Conservation (phyloP, 352 stramenopile species). For the Stephanocyclus meneghinianus region DNA sequence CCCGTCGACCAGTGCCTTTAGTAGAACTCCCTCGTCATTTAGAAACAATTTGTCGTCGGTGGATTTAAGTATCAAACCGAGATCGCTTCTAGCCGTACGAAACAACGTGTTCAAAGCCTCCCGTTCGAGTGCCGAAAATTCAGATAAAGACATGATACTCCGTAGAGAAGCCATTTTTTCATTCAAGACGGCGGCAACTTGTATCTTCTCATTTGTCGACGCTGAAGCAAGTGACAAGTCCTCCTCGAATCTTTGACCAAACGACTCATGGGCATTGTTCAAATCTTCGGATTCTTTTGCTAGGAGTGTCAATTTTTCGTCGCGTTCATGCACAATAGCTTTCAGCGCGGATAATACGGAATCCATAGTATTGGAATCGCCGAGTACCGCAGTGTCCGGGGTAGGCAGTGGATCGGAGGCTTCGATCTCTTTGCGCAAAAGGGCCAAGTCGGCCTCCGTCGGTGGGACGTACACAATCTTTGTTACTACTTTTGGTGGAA, state of each 20-base stretch:
- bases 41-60: neutral
- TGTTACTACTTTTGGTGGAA: conserved; percentile 9
- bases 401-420: conserved; percentile 19
- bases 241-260: conserved; percentile 23
- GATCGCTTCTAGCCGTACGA: conserved; percentile 8
- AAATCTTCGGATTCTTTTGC: conserved; percentile 20
- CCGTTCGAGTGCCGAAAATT: conserved; percentile 30
- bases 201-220: neutral
- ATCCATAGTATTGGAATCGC: neutral
- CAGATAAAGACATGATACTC: conserved; percentile 18
- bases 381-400: neutral
- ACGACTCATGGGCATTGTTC: conserved; percentile 11
- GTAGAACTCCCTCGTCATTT: neutral
- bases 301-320: neutral
- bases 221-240: conserved; percentile 12
- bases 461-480: conserved; percentile 35
- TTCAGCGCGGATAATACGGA: conserved; percentile 14
- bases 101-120: conserved; percentile 14
- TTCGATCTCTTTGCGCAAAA: conserved; percentile 30
- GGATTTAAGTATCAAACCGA: conserved; percentile 12
- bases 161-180: conserved; percentile 12
- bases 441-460: conserved; percentile 32
- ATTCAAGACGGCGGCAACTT: neutral
- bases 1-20: neutral
- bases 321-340: conserved; percentile 12